A percentile compares a stretch with the other conserved stretches of the same genome.
Evolutionary conservation across 805 yeast species (phyloP).

Genomic region (Cyberlindnera xylosilytica): DNA sequence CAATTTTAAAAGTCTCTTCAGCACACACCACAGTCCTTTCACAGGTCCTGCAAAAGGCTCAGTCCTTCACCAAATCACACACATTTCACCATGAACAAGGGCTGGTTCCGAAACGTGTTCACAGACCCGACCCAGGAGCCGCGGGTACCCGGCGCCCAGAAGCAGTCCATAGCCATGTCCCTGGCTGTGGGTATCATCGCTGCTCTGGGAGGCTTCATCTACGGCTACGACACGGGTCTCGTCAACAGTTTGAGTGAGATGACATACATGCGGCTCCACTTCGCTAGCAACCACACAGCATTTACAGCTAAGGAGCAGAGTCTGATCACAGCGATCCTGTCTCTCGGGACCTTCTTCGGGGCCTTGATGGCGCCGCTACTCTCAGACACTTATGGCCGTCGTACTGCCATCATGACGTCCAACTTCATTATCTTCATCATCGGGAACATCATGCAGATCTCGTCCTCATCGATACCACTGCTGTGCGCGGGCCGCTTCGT

Average conservation of each 20-base stretch:
- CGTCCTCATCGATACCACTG: slow-evolving; percentile 44
- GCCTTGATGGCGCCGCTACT: slow-evolving; percentile 55
- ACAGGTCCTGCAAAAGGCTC: not conserved
- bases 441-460: slow-evolving; percentile 71
- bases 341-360: slow-evolving; percentile 78
- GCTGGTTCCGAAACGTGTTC: slow-evolving; percentile 20
- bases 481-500: slow-evolving; percentile 73
- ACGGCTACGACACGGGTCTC: slow-evolving; percentile 88
- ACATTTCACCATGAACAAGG: not conserved
- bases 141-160: slow-evolving; percentile 28
- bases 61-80: not conserved
- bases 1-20: no score
- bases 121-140: slow-evolving; percentile 13
- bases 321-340: slow-evolving; percentile 71
- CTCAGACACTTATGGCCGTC: slow-evolving; percentile 73
- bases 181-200: slow-evolving; percentile 74
- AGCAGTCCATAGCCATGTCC: slow-evolving; percentile 59
- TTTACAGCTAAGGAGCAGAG: slow-evolving; percentile 67
- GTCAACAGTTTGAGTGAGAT: slow-evolving; percentile 78
- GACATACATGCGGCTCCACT: slow-evolving; percentile 56
- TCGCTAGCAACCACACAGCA: slow-evolving; percentile 43
- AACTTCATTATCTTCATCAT: slow-evolving; percentile 61
- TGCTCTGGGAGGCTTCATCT: slow-evolving; percentile 87
- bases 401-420: slow-evolving; percentile 58
- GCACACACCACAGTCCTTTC: no score